Evolutionary conservation across 768 basidiomycete genomes (phyloP).

Genomic region (Leccinum subgranulosum): DNA sequence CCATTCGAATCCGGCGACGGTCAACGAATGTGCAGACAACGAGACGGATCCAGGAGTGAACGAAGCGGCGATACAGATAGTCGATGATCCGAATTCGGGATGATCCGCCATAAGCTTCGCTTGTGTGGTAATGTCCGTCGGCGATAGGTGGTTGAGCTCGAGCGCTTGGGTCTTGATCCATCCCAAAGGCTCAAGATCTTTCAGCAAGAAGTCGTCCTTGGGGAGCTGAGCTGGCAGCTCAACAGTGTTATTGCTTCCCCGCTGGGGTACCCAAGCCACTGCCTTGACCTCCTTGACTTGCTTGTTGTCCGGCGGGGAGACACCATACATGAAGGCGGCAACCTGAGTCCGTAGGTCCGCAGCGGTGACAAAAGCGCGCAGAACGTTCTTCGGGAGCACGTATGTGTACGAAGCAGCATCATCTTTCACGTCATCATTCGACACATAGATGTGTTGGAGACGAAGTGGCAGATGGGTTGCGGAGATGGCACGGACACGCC

Average conservation of each 20-base stretch:
- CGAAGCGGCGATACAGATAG: constrained; percentile 90
- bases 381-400: constrained; percentile 94
- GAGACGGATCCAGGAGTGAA: constrained; percentile 99
- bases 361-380: constrained; percentile 89
- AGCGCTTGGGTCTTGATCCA: constrained; percentile 97
- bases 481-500: constrained; percentile 98
- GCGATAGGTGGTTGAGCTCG: constrained; percentile 89
- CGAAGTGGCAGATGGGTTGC: constrained; percentile 95
- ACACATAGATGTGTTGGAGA: constrained; percentile 97
- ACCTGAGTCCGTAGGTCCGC: constrained; percentile 96
- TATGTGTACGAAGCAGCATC: constrained; percentile 94
- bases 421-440: constrained; percentile 98
- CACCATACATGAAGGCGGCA: constrained; percentile 90
- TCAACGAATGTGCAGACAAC: constrained; percentile 86
- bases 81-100: constrained; percentile 90
- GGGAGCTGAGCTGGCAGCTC: constrained; percentile 90
- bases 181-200: constrained; percentile 92
- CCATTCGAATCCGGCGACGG: constrained; percentile 96
- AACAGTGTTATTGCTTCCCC: constrained; percentile 91
- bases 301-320: constrained; percentile 91
- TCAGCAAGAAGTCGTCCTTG: constrained; percentile 91
- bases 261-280: constrained; percentile 95
- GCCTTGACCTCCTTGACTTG: constrained; percentile 99
- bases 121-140: constrained; percentile 90
- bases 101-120: constrained; percentile 97